phyloP scores from a whole-genome alignment of 2,329 filamentous ascomycete species.

The Thielaviopsis euricoi region DNA sequence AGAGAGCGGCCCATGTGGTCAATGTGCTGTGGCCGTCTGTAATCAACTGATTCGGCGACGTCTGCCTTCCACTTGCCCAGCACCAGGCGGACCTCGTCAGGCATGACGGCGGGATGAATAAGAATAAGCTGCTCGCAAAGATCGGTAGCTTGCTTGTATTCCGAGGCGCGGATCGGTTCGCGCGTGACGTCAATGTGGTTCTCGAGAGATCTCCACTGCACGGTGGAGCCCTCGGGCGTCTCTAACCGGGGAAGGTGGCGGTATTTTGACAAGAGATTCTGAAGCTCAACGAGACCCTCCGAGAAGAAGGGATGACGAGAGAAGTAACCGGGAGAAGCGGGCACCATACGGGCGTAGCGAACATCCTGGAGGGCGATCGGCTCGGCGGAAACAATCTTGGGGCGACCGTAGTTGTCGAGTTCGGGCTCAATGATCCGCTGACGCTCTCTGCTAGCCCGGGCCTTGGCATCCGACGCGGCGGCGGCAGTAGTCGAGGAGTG shows the following conservation, averaged over 20 bases:
- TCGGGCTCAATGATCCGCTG: slow-evolving; percentile 11
- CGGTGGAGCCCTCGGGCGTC: slow-evolving; percentile 29
- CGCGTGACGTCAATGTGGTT: slow-evolving; percentile 58
- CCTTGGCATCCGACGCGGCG: neutral
- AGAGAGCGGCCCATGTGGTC: slow-evolving; percentile 65
- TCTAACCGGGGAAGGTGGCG: slow-evolving; percentile 44
- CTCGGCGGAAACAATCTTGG: slow-evolving; percentile 12
- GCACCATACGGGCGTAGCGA: slow-evolving; percentile 55
- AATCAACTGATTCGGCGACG: slow-evolving; percentile 8
- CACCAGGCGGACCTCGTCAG: slow-evolving; percentile 9
- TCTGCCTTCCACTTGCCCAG: slow-evolving; percentile 12
- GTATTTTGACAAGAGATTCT: slow-evolving; percentile 55
- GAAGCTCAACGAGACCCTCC: slow-evolving; percentile 62
- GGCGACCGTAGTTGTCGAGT: slow-evolving; percentile 8
- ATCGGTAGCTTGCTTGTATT: slow-evolving; percentile 61
- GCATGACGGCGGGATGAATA: slow-evolving; percentile 47
- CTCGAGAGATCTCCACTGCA: slow-evolving; percentile 65
- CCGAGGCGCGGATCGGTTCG: slow-evolving; percentile 57
- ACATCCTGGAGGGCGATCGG: slow-evolving; percentile 11
- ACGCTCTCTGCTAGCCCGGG: slow-evolving; percentile 1
- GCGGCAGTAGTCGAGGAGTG: slow-evolving; percentile 2
- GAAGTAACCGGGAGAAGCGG: slow-evolving; percentile 87
- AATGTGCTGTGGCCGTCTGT: slow-evolving; percentile 25
- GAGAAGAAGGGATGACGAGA: slow-evolving; percentile 71
- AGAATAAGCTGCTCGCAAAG: slow-evolving; percentile 67